Conservation (phyloP, 208 protist species). For the Trypanosoma melophagium region DNA sequence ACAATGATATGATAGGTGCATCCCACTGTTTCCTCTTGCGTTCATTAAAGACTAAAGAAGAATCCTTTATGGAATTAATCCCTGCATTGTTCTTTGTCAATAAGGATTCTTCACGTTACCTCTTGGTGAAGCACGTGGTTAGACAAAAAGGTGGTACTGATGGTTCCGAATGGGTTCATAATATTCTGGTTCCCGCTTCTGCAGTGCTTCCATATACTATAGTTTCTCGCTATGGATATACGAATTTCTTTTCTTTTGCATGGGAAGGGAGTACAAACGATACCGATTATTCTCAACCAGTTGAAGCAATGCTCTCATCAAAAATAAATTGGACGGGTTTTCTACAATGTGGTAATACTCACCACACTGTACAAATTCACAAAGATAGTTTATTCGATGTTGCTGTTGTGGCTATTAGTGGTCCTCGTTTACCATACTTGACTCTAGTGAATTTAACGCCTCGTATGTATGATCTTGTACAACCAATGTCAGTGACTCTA, state of each 20-base stretch:
- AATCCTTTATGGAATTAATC: conserved; percentile 18
- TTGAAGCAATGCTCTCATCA: conserved; percentile 38
- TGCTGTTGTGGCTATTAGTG: conserved; percentile 47
- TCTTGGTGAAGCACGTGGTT: conserved; percentile 23
- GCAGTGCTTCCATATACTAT: conserved; percentile 12
- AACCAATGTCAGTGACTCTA: conserved; percentile 18
- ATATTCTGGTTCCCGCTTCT: conserved; percentile 11
- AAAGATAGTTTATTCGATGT: conserved; percentile 48
- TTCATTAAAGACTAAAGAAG: neutral
- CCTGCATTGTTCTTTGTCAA: conserved; percentile 24
- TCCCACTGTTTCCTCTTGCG: conserved; percentile 27
- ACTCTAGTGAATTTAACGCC: conserved; percentile 54
- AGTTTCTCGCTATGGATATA: conserved; percentile 42
- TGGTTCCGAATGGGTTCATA: conserved; percentile 5
- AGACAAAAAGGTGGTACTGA: neutral
- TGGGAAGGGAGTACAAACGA: conserved; percentile 11
- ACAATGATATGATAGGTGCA: neutral
- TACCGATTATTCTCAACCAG: neutral
- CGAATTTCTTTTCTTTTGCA: conserved; percentile 43
- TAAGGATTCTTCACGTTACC: conserved; percentile 1
- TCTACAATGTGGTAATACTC: conserved; percentile 35
- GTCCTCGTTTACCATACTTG: conserved; percentile 34
- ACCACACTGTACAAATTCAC: conserved; percentile 26
- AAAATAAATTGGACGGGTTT: conserved; percentile 43
- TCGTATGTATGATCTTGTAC: conserved; percentile 35